Conservation (phyloP, 139 green algal genomes). For the Desmodesmus armatus region DNA sequence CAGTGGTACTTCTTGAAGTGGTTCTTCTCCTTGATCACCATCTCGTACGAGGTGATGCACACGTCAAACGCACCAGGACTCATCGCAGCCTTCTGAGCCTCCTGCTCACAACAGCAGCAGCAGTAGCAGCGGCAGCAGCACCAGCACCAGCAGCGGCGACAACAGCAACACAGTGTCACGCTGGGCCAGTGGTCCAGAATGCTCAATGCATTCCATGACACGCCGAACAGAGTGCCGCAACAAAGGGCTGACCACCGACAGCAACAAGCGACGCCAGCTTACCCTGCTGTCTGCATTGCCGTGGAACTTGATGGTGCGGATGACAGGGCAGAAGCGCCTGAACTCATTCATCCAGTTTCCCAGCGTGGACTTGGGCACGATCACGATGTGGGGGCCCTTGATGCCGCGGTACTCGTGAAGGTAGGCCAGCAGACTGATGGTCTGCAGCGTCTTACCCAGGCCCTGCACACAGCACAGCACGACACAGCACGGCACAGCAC, state of each 20-base stretch:
- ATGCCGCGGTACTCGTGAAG: conserved; percentile 97
- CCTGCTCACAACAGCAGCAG: conserved; percentile 46
- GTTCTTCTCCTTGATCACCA: conserved; percentile 99
- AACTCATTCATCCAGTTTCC: conserved; percentile 99
- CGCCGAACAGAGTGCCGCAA: not conserved
- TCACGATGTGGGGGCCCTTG: conserved; percentile 96
- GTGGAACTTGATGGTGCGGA: conserved; percentile 95
- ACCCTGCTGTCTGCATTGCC: conserved; percentile 93
- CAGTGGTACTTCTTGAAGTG: conserved; percentile 96
- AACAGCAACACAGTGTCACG: not conserved
- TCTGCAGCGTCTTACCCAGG: conserved; percentile 99
- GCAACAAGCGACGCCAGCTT: conserved; percentile 21
- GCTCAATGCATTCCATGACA: too few relatives aligned
- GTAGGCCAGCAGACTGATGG: conserved; percentile 97
- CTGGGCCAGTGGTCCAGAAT: too few relatives aligned
- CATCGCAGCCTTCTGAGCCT: conserved; percentile 72
- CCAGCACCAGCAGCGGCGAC: not conserved
- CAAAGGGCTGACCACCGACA: too few relatives aligned
- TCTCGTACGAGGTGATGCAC: conserved; percentile 97
- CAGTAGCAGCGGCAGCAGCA: not conserved
- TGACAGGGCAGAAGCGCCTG: conserved; percentile 91
- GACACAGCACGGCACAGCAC: not conserved
- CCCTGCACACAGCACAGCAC: conserved; percentile 71
- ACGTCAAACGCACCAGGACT: conserved; percentile 82
- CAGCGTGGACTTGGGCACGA: conserved; percentile 98